Percentiles rank a stretch among this genome's conserved stretches.
These are phyloP conservation scores for Paxillus ammoniavirescens DNA, from an alignment of 768 basidiomycete genomes.

Conservation along the genomic window DNA sequence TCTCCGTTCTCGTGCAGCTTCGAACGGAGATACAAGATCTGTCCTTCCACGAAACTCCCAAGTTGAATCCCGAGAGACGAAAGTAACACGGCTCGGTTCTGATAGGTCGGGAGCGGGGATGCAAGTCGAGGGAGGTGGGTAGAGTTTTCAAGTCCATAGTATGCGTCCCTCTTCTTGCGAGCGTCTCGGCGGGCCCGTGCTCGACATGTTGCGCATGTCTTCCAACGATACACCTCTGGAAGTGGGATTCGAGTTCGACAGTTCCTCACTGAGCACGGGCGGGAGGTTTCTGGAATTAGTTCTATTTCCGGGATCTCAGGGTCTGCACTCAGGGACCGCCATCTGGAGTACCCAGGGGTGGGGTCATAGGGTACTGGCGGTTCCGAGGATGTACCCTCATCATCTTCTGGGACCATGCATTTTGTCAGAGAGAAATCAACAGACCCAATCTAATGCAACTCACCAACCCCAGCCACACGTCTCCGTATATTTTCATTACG, in stretches of 20 bases:
- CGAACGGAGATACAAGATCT: slow-evolving; percentile 18
- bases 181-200: slow-evolving; percentile 12
- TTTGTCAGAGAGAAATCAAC: slow-evolving; percentile 18
- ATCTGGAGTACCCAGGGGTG: background rate
- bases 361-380: background rate
- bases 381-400: background rate
- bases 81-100: slow-evolving; percentile 16
- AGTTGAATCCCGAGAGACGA: slow-evolving; percentile 16
- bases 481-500: slow-evolving; percentile 22
- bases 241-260: slow-evolving; percentile 40
- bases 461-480: slow-evolving; percentile 4
- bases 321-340: slow-evolving; percentile 10
- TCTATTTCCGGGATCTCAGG: background rate
- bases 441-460: background rate
- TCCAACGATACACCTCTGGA: slow-evolving; percentile 37
- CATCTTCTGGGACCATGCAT: background rate
- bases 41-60: slow-evolving; percentile 22
- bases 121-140: background rate
- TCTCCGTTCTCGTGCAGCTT: slow-evolving; percentile 10
- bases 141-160: background rate
- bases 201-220: slow-evolving; percentile 41
- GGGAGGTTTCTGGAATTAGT: slow-evolving; percentile 26
- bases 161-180: background rate
- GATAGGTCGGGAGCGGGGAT: slow-evolving; percentile 17
- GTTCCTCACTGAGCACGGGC: slow-evolving; percentile 34